Evolutionary conservation across 2,329 filamentous ascomycete species (phyloP).

Genomic region (Pseudopithomyces maydicus): DNA sequence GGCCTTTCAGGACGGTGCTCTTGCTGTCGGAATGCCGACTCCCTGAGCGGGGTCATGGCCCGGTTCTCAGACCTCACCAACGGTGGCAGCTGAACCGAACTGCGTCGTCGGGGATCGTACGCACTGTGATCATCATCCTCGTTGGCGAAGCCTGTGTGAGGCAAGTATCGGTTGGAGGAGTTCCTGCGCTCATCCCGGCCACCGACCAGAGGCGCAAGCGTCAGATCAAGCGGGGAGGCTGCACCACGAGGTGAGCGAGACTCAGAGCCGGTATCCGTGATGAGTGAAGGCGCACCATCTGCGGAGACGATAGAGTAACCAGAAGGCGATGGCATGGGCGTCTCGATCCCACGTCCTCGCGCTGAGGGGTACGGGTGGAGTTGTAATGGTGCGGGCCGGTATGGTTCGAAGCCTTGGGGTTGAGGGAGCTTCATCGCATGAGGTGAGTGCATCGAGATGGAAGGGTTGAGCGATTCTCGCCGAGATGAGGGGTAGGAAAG

Average conservation of each 20-base stretch:
- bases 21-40: slow-evolving; percentile 25
- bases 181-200: slow-evolving; percentile 44
- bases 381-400: slow-evolving; percentile 40
- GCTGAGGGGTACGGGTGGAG: slow-evolving; percentile 28
- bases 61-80: slow-evolving; percentile 30
- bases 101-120: slow-evolving; percentile 32
- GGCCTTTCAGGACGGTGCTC: slow-evolving; percentile 30
- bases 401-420: slow-evolving; percentile 37
- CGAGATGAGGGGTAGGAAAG: slow-evolving; percentile 35
- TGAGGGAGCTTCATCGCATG: slow-evolving; percentile 40
- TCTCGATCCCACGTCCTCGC: slow-evolving; percentile 51
- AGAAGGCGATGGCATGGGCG: slow-evolving; percentile 66
- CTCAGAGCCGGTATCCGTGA: slow-evolving; percentile 66
- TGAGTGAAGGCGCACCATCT: slow-evolving; percentile 69
- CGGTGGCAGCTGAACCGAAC: slow-evolving; percentile 42
- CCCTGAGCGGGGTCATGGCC: slow-evolving; percentile 26
- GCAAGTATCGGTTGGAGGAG: slow-evolving; percentile 44
- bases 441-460: slow-evolving; percentile 31
- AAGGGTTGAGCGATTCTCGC: slow-evolving; percentile 32
- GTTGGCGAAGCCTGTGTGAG: slow-evolving; percentile 43
- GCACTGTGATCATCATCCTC: slow-evolving; percentile 39
- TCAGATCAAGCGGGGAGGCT: slow-evolving; percentile 53
- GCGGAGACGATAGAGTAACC: slow-evolving; percentile 67
- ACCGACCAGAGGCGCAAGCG: slow-evolving; percentile 43
- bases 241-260: slow-evolving; percentile 53